A percentile compares a stretch with the other conserved stretches of the same genome.
These are phyloP conservation scores for Acacia pycnantha DNA, from an alignment of 331 rosid species.

Conservation along the genomic window DNA sequence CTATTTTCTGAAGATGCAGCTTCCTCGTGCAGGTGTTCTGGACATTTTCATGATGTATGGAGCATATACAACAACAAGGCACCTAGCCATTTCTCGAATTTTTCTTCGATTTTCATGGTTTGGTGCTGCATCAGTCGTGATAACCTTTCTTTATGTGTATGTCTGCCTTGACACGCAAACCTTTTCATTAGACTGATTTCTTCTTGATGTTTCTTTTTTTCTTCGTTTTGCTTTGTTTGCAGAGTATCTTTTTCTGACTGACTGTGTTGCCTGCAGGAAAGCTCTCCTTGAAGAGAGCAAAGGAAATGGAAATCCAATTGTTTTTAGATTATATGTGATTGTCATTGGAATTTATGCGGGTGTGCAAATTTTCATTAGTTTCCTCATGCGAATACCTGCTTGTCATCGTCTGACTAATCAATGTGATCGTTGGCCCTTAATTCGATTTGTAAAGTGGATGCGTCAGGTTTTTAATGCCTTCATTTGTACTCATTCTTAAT, in stretches of 20 bases:
- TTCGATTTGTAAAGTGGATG: slow-evolving; percentile 90
- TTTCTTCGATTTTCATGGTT: slow-evolving; percentile 91
- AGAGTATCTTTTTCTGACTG: slow-evolving; percentile 20
- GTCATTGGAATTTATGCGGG: slow-evolving; percentile 86
- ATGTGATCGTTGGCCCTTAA: slow-evolving; percentile 79
- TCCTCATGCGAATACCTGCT: slow-evolving; percentile 88
- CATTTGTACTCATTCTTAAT: slow-evolving; percentile 16
- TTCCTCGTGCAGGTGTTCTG: slow-evolving; percentile 67
- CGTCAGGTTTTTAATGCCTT: slow-evolving; percentile 69
- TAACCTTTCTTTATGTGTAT: slow-evolving; percentile 82
- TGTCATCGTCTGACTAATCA: slow-evolving; percentile 75
- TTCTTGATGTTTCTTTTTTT: slow-evolving; percentile 6
- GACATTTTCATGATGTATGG: slow-evolving; percentile 95
- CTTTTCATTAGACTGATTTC: neutral
- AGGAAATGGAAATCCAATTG: slow-evolving; percentile 42
- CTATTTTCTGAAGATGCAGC: slow-evolving; percentile 14
- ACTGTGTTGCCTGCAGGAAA: slow-evolving; percentile 58
- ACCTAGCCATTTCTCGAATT: slow-evolving; percentile 68
- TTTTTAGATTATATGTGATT: slow-evolving; percentile 64
- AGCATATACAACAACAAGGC: slow-evolving; percentile 86
- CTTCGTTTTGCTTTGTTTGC: neutral
- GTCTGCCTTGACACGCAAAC: slow-evolving; percentile 21
- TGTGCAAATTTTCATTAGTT: slow-evolving; percentile 75
- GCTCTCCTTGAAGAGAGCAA: slow-evolving; percentile 81
- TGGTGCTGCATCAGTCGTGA: slow-evolving; percentile 62